Conservation (phyloP, 106 monocot species). For the Allium fistulosum region DNA sequence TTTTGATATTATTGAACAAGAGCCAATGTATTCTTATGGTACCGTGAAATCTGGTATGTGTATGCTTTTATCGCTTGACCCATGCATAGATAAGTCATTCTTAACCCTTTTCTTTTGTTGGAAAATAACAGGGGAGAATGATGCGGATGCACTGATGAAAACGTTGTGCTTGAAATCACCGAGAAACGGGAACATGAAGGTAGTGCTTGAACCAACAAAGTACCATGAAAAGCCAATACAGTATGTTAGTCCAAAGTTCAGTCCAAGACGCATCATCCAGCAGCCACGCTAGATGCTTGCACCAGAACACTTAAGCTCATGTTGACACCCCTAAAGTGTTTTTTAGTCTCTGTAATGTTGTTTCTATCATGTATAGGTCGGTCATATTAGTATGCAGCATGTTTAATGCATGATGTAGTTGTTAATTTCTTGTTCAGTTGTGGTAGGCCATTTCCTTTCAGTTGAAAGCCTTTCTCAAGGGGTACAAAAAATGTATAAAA, state of each 20-base stretch:
- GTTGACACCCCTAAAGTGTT: neutral
- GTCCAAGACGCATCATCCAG: constrained; percentile 40
- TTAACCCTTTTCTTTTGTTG: neutral
- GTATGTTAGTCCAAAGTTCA: constrained; percentile 38
- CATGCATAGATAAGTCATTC: neutral
- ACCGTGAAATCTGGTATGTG: constrained; percentile 11
- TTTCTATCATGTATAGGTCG: neutral
- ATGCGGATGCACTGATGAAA: constrained; percentile 30
- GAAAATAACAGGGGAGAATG: constrained; percentile 7
- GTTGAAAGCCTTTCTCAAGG: too few relatives aligned
- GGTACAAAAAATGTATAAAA: too few relatives aligned
- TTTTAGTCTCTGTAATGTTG: neutral
- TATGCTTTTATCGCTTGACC: too few relatives aligned
- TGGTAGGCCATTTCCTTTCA: too few relatives aligned
- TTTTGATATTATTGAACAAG: constrained; percentile 2
- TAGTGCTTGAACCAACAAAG: constrained; percentile 18
- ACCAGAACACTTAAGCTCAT: neutral
- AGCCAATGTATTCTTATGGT: neutral
- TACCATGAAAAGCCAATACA: constrained; percentile 51
- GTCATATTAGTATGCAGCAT: neutral
- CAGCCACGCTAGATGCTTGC: constrained; percentile 37
- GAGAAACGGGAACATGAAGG: constrained; percentile 15
- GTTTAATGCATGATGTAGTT: neutral
- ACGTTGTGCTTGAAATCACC: constrained; percentile 50
- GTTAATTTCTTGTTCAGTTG: too few relatives aligned